These are phyloP conservation scores for Conticribra weissflogii DNA, from an alignment of 108 stramenopile species.

Conservation along the genomic window DNA sequence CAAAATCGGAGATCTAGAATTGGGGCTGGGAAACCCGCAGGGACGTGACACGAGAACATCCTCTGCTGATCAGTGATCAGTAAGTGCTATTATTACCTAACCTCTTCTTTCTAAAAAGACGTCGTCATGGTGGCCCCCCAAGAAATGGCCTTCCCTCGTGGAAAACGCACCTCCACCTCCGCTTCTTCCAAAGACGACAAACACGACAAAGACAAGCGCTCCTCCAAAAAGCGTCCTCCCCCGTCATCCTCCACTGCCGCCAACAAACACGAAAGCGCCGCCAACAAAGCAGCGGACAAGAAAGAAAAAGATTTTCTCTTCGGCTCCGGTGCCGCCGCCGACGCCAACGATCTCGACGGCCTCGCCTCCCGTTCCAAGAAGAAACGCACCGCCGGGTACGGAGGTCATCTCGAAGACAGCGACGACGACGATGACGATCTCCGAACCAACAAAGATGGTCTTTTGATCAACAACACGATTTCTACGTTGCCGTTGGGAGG, in stretches of 20 bases:
- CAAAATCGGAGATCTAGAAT: too few relatives aligned
- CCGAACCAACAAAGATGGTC: conserved; percentile 4
- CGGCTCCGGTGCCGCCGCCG: conserved; percentile 14
- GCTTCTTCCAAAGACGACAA: not conserved
- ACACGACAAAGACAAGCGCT: conserved; percentile 8
- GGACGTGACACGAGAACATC: too few relatives aligned
- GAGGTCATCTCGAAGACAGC: too few relatives aligned
- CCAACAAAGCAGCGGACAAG: not conserved
- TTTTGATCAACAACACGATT: not conserved
- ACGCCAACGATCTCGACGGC: not conserved
- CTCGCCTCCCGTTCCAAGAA: conserved; percentile 4
- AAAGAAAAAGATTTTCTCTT: conserved; percentile 32
- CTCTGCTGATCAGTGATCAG: too few relatives aligned
- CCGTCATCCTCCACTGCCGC: not conserved
- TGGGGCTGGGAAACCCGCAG: too few relatives aligned
- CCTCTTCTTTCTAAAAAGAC: too few relatives aligned
- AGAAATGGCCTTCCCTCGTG: conserved; percentile 41
- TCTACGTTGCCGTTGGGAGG: conserved; percentile 71
- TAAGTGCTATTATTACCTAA: too few relatives aligned
- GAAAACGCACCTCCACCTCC: conserved; percentile 37
- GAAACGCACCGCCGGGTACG: not conserved
- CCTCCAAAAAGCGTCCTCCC: conserved; percentile 8
- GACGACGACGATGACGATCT: not conserved
- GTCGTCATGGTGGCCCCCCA: not conserved
- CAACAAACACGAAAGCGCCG: not conserved